Evolutionary conservation across 148 eudicot species (phyloP), one percentile per base, ranked within the genome.

Genomic region (Dianthus caryophyllus): DNA sequence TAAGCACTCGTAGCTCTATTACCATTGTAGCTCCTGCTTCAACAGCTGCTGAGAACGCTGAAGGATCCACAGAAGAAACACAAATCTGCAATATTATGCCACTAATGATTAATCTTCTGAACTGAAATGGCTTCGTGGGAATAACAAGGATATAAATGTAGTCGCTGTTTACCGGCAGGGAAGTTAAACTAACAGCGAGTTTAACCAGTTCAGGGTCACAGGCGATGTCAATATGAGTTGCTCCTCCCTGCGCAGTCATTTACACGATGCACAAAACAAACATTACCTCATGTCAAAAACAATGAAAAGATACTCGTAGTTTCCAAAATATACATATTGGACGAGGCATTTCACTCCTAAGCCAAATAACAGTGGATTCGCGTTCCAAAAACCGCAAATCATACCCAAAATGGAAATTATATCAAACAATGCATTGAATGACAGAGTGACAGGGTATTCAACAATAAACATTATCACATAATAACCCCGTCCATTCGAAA

Each of bases 21-120:
- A 88, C 97, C 97, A 91, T 91, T 29, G 83, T 57, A 30, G 97
- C 97, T 73, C 97, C 97, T 38, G 96, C 97, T 80, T 91, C 84
- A 33, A 91, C 86, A 17, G 97, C 96, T 61, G 88, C 87, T 64
- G 74, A 77, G 59, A 91, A 91, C 66, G 90, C 88, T 7, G 84
- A 75, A 30, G 97, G 97, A 81, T 89, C 86, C 52, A 91, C 96
- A 25, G 93, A 83, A 31, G 97, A 91, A 75, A 91, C 97, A 81
- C 97, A 91, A 48, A 91, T 76, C 96, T 91, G 86, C 29, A 56
- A 47, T 17, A 46, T 60, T 30, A 24, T 31, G 59, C 25, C 31
- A 31, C 58, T 48, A 14, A 1, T 30, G 25, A 47, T 29, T 6
- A 46, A 29, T 57, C 43, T 29, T 21, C 10, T 39, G 15, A 13